Conservation (phyloP, 176 grass and related monocot genomes). For the sorghum (Sorghum bicolor) region DNA sequence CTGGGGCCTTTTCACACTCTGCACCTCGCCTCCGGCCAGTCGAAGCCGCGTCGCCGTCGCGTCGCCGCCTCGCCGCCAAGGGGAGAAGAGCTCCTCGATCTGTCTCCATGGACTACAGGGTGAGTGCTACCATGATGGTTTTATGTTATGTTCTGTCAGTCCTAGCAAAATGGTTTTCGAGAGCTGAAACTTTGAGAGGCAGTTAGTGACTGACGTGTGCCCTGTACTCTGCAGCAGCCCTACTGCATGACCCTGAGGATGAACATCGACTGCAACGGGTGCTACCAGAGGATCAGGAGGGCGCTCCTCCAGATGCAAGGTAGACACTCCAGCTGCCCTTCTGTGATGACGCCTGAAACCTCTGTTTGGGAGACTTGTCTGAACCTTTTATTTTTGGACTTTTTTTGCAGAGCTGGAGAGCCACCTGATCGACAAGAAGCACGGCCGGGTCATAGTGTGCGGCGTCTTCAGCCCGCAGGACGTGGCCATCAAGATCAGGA, state of each 20-base stretch:
- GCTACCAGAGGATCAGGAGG: conserved; percentile 76
- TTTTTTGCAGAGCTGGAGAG: conserved; percentile 63
- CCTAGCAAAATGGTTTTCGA: background rate
- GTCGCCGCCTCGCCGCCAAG: background rate
- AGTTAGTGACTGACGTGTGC: background rate
- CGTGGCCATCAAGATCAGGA: conserved; percentile 84
- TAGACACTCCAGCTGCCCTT: conserved; percentile 6
- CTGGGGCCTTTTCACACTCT: conserved; percentile 11
- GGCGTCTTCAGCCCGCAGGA: conserved; percentile 79
- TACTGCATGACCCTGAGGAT: conserved; percentile 82
- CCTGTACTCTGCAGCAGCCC: conserved; percentile 30
- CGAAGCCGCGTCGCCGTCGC: background rate
- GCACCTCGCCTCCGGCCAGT: background rate
- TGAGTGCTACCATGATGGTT: background rate
- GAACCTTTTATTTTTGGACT: background rate
- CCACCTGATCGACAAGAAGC: conserved; percentile 75
- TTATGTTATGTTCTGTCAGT: background rate
- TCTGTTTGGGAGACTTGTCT: background rate
- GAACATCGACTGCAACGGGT: conserved; percentile 96
- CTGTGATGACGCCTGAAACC: background rate
- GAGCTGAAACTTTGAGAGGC: background rate
- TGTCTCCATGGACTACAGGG: conserved; percentile 53
- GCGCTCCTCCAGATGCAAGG: conserved; percentile 84
- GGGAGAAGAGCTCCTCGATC: background rate
- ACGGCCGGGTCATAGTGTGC: conserved; percentile 59